phyloP scores from a whole-genome alignment of 2,329 filamentous ascomycete species.

The Thelonectria blattea region DNA sequence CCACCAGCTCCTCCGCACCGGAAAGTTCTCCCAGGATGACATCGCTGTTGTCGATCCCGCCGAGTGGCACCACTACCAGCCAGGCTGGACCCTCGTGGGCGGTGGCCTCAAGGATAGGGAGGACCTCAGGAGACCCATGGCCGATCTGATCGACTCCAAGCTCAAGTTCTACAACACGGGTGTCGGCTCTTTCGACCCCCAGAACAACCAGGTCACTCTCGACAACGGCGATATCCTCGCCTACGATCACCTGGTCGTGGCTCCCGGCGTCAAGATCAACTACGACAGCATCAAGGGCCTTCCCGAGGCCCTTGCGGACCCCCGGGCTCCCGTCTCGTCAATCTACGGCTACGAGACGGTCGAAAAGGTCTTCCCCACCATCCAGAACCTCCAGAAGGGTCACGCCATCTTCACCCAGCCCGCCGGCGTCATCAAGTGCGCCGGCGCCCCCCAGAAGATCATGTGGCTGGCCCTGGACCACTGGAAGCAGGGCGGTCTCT shows the following conservation, averaged over 20 bases:
- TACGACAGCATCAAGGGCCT: conserved; percentile 59
- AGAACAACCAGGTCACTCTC: conserved; percentile 62
- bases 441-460: conserved; percentile 65
- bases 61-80: conserved; percentile 70
- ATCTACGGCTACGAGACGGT: conserved; percentile 64
- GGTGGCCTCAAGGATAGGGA: conserved; percentile 69
- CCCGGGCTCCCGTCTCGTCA: conserved; percentile 56
- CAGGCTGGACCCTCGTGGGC: conserved; percentile 73
- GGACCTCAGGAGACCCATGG: conserved; percentile 58
- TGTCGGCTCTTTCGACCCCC: conserved; percentile 58
- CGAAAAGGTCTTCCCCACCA: conserved; percentile 58
- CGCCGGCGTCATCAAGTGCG: conserved; percentile 64
- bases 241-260: conserved; percentile 71
- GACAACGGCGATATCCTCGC: conserved; percentile 59
- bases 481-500: conserved; percentile 61
- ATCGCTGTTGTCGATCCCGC: conserved; percentile 70
- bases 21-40: conserved; percentile 62
- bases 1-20: conserved; percentile 69
- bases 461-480: conserved; percentile 67
- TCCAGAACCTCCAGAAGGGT: conserved; percentile 56
- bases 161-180: conserved; percentile 64
- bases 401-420: conserved; percentile 66
- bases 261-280: conserved; percentile 61
- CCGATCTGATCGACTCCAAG: conserved; percentile 61
- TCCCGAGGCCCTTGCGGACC: conserved; percentile 59